Base-by-base conservation (phyloP, 169 alveolate species). In the Hepatocystis sp. region DNA sequence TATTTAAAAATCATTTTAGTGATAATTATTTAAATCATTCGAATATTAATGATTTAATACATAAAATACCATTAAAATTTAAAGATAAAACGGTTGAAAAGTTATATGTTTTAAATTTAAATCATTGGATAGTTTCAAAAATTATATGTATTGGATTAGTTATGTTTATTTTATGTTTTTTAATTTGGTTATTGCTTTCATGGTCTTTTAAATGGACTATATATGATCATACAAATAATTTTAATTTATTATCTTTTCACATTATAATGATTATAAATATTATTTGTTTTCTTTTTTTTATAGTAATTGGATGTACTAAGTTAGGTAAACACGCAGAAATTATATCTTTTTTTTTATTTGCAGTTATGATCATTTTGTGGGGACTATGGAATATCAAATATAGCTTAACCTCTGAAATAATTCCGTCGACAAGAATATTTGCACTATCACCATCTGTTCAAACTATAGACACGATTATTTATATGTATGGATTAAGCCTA, bases 81-180 rank as follows among this genome's bases (percentile, higher is more conserved):
- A 90, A 53, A 30, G 67, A 78, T 46, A 85, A 84, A 8, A 47
- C 89, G 1, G 13, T 92, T 56, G 95, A 92, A 66, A 53, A 85
- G 8, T 52, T 92, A 34, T 92, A 86, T 66, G 93, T 89, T 4
- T 66, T 92, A 53, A 92, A 92, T 55, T 46, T 92, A 27, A 92
- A 81, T 60, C 39, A 58, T 19, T 52, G 86, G 89, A 89, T 84
- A 25, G 65, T 60, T 11, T 40, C 68, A 44, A 46, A 89, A 64
- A 49, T 90, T 52, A 39, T 86, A 17, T 32, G 64, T 8, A 46
- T 85, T 10, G 85, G 91, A 61, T 13, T 81, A 15, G 30, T 81
- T 21, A 67, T 84, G 88, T 32, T 91, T 34, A 55, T 64, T 19
- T n/a, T 91, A 17, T 81, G 67, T 32, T 27, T 60, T 34, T 23